Base-by-base conservation (phyloP, 352 stramenopile species). In the Pythium volutum region DNA sequence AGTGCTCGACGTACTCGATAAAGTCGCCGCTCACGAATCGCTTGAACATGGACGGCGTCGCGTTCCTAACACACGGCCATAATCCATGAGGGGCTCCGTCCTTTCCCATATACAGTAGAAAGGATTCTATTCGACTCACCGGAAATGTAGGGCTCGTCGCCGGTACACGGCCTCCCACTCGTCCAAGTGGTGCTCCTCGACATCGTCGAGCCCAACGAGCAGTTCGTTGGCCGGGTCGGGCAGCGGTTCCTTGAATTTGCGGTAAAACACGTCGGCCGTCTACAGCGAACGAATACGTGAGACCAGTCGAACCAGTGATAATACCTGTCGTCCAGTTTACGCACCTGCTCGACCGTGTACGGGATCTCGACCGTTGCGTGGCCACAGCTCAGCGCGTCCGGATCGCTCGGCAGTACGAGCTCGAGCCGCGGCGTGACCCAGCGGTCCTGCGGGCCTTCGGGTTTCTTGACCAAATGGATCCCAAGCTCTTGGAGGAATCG, bases 211-310 rank as follows among this genome's bases (percentile, higher is more conserved):
- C 8, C 62, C 73, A 25, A 77, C 47, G 2, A 88, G 56, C 38
- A 86, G 64, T n/a, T 73, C 69, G 60, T 70, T 79, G 29, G 69
- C 72, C n/a, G 73, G 73, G 39, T 90, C 84, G 11, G 84, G 84
- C 2, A 91, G 59, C 0, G 84, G 84, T 48, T 90, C 74, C 43
- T 89, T 91, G 68, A 91, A 93, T 43, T 88, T 89, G 42, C 84
- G 80, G 50, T 90, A 93, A 55, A 88, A 89, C 45, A 91, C 67
- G 27, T 91, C 66, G 11, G 73, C 70, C 33, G 77, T 83, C 79
- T 90, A 53, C 26, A 36, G 10, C n/a, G 27, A 53, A 23, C 23
- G 8, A 53, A n/a, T n/a, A n/a, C 5, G 18, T 5, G 16, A 55
- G 10, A 27, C 18, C 16, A 33, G 16, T 46, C 10, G 57, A 1